Base-by-base conservation (phyloP, 768 basidiomycete genomes). In the Tephrocybe rancida region DNA sequence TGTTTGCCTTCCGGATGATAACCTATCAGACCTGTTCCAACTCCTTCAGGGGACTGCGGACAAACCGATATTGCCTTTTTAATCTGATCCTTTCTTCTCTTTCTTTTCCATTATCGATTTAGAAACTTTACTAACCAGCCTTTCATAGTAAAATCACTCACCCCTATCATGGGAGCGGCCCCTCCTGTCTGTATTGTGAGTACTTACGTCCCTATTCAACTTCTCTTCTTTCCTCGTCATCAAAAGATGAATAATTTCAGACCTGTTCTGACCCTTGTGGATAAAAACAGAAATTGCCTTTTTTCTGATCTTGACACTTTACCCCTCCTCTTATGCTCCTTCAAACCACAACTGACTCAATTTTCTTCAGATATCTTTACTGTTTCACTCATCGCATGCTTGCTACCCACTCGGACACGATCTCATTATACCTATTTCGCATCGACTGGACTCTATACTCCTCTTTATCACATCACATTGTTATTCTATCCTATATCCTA, bases 1-100 rank as follows among this genome's bases (percentile, higher is more conserved):
- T 39, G n/a, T n/a, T n/a, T n/a, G n/a, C 29, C 34, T 56, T 27
- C 41, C 50, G 71, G 87, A 90, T 87, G 88, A 88, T 73, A 81
- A 63, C 67, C 50, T 69, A 73, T 82, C 84, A 89, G 86, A 88
- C 87, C 87, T 89, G 86, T 90, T 84, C 88, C 74, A 85, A 90
- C 72, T 60, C 64, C 63, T 49, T 57, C 44, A 67, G 62, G 62
- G 65, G 64, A 61, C 63, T 83, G 85, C 74, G 82, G 86, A 85
- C 70, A 76, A 54, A 77, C 61, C 58, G 63, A 78, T 75, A 85
- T 87, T 87, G 85, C 86, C 80, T 83, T 77, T 78, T 52, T 49
- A 76, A 69, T 72, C 76, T 75, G 67, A 78, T 58, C 54, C 49
- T 63, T 57, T 41, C 50, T 46, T 59, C 11, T 43, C 47, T 55